Conservation (phyloP, 148 eudicot genomes). For the Amaranthus cruentus region DNA sequence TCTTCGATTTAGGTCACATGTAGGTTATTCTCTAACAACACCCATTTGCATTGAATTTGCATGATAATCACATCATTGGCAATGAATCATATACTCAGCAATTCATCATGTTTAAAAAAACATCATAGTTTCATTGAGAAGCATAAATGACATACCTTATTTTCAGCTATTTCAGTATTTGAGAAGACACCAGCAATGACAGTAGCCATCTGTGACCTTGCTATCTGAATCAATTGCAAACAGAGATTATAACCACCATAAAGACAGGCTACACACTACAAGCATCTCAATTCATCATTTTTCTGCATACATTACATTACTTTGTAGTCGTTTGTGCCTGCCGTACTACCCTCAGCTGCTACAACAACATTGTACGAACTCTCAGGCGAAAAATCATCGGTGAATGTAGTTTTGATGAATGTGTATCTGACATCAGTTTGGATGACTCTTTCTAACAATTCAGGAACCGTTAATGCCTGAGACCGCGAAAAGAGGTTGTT, state of each 20-base stretch:
- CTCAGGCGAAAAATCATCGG: conserved; percentile 76
- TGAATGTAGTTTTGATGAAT: conserved; percentile 54
- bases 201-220: conserved; percentile 70
- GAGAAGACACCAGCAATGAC: conserved; percentile 79
- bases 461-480: conserved; percentile 54
- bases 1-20: too few species aligned
- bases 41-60: background rate
- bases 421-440: conserved; percentile 70
- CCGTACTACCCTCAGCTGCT: conserved; percentile 59
- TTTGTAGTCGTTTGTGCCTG: conserved; percentile 79
- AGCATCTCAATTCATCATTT: conserved; percentile 28
- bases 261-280: conserved; percentile 4
- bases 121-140: background rate
- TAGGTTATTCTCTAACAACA: too few species aligned
- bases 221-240: conserved; percentile 40
- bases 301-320: conserved; percentile 94
- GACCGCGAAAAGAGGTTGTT: conserved; percentile 60
- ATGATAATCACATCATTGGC: background rate
- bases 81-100: too few species aligned
- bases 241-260: background rate
- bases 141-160: conserved; percentile 47
- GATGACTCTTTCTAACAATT: conserved; percentile 54
- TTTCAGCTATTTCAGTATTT: conserved; percentile 77
- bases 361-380: conserved; percentile 66
- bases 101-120: background rate